These are phyloP conservation scores for Aspergillus transmontanensis DNA, from an alignment of 2,329 filamentous ascomycete genomes.

Conservation along the genomic window DNA sequence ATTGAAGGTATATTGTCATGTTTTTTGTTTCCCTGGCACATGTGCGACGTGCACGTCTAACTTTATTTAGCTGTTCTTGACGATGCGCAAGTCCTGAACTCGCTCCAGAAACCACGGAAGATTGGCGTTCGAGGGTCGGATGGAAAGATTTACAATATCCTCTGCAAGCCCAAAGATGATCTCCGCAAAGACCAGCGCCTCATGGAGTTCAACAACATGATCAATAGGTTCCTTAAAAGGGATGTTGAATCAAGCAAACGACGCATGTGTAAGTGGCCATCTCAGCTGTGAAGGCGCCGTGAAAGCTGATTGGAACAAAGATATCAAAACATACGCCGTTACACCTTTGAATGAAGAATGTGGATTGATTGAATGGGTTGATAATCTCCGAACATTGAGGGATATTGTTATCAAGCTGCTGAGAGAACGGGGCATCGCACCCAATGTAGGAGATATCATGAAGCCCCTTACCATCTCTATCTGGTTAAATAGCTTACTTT, in stretches of 20 bases:
- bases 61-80: slow-evolving; percentile 66
- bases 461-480: neutral
- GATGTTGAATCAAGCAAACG: slow-evolving; percentile 89
- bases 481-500: neutral
- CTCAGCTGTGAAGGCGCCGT: slow-evolving; percentile 4
- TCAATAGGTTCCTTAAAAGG: slow-evolving; percentile 89
- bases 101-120: slow-evolving; percentile 87
- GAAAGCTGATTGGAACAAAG: slow-evolving; percentile 22
- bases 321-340: slow-evolving; percentile 96
- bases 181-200: slow-evolving; percentile 94
- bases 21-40: neutral
- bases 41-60: slow-evolving; percentile 18
- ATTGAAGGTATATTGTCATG: slow-evolving; percentile 57
- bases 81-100: slow-evolving; percentile 86
- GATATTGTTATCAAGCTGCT: slow-evolving; percentile 85
- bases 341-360: slow-evolving; percentile 97
- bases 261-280: slow-evolving; percentile 63
- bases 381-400: slow-evolving; percentile 89
- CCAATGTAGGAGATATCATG: slow-evolving; percentile 43
- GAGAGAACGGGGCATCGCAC: slow-evolving; percentile 68
- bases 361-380: slow-evolving; percentile 97
- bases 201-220: slow-evolving; percentile 99
- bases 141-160: slow-evolving; percentile 81
- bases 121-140: slow-evolving; percentile 87
- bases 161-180: slow-evolving; percentile 98